These are phyloP conservation scores for Austroboletus novae-zelandiae DNA, from an alignment of 1,284 basidiomycete species.

Conservation along the genomic window DNA sequence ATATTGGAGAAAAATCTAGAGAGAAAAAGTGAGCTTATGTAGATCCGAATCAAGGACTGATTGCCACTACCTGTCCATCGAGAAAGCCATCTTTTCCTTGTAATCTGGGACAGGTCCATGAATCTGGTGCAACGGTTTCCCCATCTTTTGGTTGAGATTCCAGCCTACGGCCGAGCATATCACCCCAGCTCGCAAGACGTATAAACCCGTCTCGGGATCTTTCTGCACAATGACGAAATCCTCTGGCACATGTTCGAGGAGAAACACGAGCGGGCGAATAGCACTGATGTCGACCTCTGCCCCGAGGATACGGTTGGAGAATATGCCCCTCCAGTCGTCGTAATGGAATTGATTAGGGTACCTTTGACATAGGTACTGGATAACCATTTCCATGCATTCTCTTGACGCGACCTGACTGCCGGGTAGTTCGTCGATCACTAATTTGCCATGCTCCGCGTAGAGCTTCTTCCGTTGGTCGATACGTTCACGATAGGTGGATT, in stretches of 20 bases:
- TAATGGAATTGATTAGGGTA: constrained; percentile 46
- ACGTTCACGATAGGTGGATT: constrained; percentile 46
- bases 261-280: constrained; percentile 38
- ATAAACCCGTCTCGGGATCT: constrained; percentile 41
- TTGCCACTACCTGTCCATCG: constrained; percentile 46
- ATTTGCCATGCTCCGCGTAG: constrained; percentile 35
- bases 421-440: constrained; percentile 40
- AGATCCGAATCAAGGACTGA: background rate
- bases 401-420: constrained; percentile 42
- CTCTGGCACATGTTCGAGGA: constrained; percentile 50
- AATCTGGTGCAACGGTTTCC: constrained; percentile 43
- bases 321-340: constrained; percentile 33
- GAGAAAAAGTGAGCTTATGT: background rate
- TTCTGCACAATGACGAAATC: constrained; percentile 44
- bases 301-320: constrained; percentile 44
- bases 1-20: constrained; percentile 47
- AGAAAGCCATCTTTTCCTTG: constrained; percentile 45
- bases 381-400: constrained; percentile 50
- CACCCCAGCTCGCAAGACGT: constrained; percentile 42
- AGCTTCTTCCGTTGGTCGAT: constrained; percentile 42
- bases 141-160: constrained; percentile 46
- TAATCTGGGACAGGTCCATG: constrained; percentile 49
- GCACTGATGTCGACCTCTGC: constrained; percentile 27
- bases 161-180: constrained; percentile 48
- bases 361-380: constrained; percentile 46